Conservation (phyloP, 2,329 filamentous ascomycete species). For the Aureobasidium sp. region DNA sequence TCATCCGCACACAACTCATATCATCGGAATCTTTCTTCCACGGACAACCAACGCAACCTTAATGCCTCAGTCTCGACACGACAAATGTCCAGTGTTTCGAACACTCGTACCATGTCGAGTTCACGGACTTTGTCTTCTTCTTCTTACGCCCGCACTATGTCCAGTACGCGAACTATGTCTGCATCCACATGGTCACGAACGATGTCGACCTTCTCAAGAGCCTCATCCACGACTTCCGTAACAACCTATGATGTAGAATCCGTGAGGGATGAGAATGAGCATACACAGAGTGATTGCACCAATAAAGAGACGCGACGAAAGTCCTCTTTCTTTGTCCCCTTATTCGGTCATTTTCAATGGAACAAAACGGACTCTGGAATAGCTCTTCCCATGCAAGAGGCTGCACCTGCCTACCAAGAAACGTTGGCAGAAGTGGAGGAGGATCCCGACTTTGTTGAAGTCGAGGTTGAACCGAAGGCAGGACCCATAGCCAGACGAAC, state of each 20-base stretch:
- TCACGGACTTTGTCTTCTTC: not conserved
- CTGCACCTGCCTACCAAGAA: constrained; percentile 4
- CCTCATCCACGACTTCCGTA: not conserved
- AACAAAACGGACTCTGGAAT: not conserved
- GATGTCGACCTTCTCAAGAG: constrained; percentile 4
- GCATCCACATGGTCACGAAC: constrained; percentile 3
- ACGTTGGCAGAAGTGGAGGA: constrained; percentile 1
- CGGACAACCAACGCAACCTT: not conserved
- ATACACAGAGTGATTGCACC: not conserved
- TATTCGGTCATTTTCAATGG: constrained; percentile 8
- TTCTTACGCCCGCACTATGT: not conserved
- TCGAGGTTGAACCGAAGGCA: not conserved
- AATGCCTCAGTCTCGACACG: not conserved
- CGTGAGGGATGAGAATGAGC: not conserved
- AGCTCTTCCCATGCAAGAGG: not conserved
- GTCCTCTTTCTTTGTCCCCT: not conserved
- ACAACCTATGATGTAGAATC: not conserved
- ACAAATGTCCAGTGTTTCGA: not conserved
- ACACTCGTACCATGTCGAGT: not conserved
- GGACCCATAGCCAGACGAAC: not conserved
- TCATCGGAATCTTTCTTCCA: not conserved
- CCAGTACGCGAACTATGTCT: not conserved
- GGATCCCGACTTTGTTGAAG: constrained; percentile 8
- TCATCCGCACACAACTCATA: not conserved
- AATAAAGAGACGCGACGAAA: not conserved